Conservation (phyloP, 23 red algal genomes). For the Gracilaria gracilis region DNA sequence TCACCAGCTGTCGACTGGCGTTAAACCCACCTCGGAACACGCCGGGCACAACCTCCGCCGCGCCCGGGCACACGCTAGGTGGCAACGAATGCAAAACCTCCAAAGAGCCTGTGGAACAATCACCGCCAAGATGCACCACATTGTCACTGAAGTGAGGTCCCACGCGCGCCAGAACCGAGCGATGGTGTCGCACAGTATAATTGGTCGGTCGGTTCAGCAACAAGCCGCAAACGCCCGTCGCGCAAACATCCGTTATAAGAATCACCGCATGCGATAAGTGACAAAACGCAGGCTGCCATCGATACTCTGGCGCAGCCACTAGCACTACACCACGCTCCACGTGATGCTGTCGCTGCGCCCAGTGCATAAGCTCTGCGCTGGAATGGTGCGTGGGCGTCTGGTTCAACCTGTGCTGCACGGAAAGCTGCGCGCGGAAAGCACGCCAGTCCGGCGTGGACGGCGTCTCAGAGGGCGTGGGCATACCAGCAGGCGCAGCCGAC, state of each 20-base stretch:
- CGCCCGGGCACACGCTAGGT: constrained; percentile 35
- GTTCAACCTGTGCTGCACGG: constrained; percentile 6
- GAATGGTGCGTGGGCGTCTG: constrained; percentile 17
- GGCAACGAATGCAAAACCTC: constrained; percentile 46
- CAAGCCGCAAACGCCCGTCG: constrained; percentile 7
- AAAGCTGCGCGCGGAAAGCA: constrained; percentile 48
- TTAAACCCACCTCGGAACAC: constrained; percentile 56
- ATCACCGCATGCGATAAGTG: constrained; percentile 46
- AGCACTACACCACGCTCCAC: constrained; percentile 40
- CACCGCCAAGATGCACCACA: constrained; percentile 41
- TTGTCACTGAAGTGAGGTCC: constrained; percentile 31
- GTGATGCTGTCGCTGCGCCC: constrained; percentile 55
- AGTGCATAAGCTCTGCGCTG: neutral
- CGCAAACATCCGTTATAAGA: constrained; percentile 34
- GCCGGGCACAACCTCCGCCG: constrained; percentile 35
- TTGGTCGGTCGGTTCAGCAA: constrained; percentile 52
- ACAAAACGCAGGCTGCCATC: constrained; percentile 33
- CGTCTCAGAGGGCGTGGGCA: constrained; percentile 9
- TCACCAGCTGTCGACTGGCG: constrained; percentile 35
- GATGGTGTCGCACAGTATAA: constrained; percentile 31
- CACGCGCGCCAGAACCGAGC: constrained; percentile 39
- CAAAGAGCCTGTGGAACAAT: constrained; percentile 55
- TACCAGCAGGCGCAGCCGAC: constrained; percentile 24
- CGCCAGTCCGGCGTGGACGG: constrained; percentile 48
- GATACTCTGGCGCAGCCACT: constrained; percentile 4